Evolutionary conservation across 2,329 filamentous ascomycete species (phyloP).

Genomic region (Cercospora zeina): DNA sequence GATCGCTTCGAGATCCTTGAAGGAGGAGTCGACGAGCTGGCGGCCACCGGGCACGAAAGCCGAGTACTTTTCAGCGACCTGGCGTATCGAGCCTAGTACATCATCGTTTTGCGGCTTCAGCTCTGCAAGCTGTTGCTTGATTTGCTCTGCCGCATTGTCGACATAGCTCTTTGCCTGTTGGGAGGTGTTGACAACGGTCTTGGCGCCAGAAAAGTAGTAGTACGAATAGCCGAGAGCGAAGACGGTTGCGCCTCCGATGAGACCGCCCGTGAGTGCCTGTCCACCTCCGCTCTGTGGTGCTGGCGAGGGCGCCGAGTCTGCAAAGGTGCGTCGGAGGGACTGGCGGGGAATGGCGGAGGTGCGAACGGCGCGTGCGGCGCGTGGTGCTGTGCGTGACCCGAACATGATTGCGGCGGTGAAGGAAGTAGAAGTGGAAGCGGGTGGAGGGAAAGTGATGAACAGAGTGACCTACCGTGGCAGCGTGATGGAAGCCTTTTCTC

Average conservation of each 20-base stretch:
- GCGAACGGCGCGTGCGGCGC: conserved; percentile 21
- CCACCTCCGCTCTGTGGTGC: conserved; percentile 17
- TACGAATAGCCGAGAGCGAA: conserved; percentile 17
- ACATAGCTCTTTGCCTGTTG: conserved; percentile 61
- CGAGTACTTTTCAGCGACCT: conserved; percentile 68
- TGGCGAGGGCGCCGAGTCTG: conserved; percentile 15
- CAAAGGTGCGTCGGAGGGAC: conserved; percentile 21
- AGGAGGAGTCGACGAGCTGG: conserved; percentile 66
- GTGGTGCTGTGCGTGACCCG: conserved; percentile 22
- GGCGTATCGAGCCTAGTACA: conserved; percentile 64
- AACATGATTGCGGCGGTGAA: conserved; percentile 13
- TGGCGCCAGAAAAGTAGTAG: conserved; percentile 36
- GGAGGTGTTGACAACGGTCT: conserved; percentile 51
- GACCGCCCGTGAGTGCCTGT: conserved; percentile 20
- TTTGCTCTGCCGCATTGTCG: conserved; percentile 58
- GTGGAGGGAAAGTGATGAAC: background rate
- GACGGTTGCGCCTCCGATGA: conserved; percentile 23
- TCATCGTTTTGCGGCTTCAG: conserved; percentile 65
- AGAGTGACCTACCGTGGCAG: background rate
- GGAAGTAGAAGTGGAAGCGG: background rate
- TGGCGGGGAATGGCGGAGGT: conserved; percentile 5
- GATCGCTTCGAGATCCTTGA: conserved; percentile 69
- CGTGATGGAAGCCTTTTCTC: background rate
- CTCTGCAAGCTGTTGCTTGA: conserved; percentile 49
- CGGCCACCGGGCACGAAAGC: conserved; percentile 70